Evolutionary conservation across 2,329 filamentous ascomycete genomes (phyloP), one percentile per base, ranked within the genome.

Genomic region (Zarea fungicola): DNA sequence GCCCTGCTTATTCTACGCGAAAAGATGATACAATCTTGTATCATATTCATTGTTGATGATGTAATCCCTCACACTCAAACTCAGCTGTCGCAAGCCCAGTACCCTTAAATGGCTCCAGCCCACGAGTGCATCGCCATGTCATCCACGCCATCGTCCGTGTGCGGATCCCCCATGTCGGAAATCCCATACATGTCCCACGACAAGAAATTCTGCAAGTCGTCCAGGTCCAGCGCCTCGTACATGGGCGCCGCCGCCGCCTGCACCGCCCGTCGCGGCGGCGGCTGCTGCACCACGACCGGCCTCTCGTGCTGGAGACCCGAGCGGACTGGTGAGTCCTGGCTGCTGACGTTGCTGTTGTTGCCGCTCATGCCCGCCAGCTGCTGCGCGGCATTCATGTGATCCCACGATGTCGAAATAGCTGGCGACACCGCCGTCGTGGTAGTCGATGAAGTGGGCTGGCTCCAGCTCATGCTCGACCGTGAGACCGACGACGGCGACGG

Each of bases 111-210:
- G 19, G 49, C 49, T 37, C 49, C 49, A 18, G 49, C 49, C 49
- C 49, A 51, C 32, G 49, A 36, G 13, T 51, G 49, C 43, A 43
- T 42, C 13, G 13, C 11, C 19, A 52, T 7, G 21, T 64, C 66
- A 29, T 69, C 66, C 43, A 61, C 61, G 6, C 61, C 66, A 2
- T 66, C 63, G 44, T 64, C 66, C 31, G 63, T 57, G 7, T 66
- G 58, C 1, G 63, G 58, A 8, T 66, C 66, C 26, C 64, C 65
- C 60, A 69, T 65, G 50, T 69, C 67, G 62, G 68, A 67, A 29
- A 69, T 66, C 18, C 66, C 66, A 42, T 68, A 66, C 63, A 69
- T 65, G 46, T 70, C 67, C 67, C 67, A 69, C 5, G 65, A 65
- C 43, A 68, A 44, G 34, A 67, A 69, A 49, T 62, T 68, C 44